Base-by-base conservation (phyloP, 2,329 filamentous ascomycete genomes). In the Hymenoscyphus fructigenus region DNA sequence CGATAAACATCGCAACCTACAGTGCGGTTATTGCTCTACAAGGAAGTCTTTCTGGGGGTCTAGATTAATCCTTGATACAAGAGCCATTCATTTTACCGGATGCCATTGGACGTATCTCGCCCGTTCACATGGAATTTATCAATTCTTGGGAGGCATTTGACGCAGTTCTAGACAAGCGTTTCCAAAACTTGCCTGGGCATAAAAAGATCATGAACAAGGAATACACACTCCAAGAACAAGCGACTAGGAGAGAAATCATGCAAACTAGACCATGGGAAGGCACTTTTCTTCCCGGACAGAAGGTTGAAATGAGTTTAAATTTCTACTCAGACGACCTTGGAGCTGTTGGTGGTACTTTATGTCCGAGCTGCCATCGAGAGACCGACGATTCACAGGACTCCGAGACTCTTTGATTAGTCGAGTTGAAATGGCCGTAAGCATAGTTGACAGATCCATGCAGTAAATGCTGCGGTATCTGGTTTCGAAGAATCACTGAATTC, bases 11-110 rank as follows among this genome's bases (percentile, higher is more conserved):
- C 28, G 59, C 60, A 10, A 66, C 23, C 1, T 67, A 64, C 29
- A 57, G 63, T 15, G 29, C 55, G 1, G 50, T 69, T 3, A n/a
- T 66, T 23, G 14, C 57, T 1, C 50, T 68, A 4, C 66, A 64
- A 38, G 41, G 20, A 26, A 12, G 23, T 28, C 32, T 66, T 10
- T 28, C 61, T 26, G 26, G 61, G 32, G 15, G 44, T 12, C 62
- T 64, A 29, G 60, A 66, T 29, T 29, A 44, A 23, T 44, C 47
- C 5, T 53, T 60, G 26, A 29, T 60, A 1, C 63, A 63, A 38
- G 67, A 70, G 26, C 64, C 65, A 5, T 53, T 68, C 57, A 55
- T 68, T 6, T 44, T 68, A n/a, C 57, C 60, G 47, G 53, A 57
- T 29, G 9, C 53, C 15, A n/a, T 26, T 12, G 53, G 9, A 15